phyloP scores from a whole-genome alignment of 208 protist species.

The Acanthamoeba healyi region DNA sequence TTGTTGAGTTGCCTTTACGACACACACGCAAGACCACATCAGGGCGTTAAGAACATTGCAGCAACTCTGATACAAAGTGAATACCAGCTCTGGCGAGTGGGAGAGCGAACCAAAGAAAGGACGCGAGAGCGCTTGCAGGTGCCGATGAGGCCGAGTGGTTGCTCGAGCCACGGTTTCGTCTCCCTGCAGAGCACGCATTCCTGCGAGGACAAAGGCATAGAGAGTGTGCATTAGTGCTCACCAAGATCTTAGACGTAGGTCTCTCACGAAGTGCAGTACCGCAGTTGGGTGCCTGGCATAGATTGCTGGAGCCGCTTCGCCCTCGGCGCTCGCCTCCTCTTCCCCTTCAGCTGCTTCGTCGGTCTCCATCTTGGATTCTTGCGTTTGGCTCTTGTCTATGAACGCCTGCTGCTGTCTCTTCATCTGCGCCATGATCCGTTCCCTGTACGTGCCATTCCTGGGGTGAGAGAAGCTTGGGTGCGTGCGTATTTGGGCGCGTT shows the following conservation, averaged over 20 bases:
- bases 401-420: conserved; percentile 33
- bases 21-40: background rate
- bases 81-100: background rate
- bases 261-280: background rate
- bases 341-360: background rate
- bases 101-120: background rate
- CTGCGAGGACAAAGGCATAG: background rate
- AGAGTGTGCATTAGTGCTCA: too few relatives aligned
- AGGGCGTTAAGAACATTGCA: too few relatives aligned
- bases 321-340: background rate
- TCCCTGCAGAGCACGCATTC: conserved; percentile 30
- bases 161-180: conserved; percentile 6
- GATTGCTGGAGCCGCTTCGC: background rate
- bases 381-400: background rate
- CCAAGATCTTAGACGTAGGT: too few relatives aligned
- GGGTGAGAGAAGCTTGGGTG: too few relatives aligned
- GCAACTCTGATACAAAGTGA: background rate
- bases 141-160: conserved; percentile 48
- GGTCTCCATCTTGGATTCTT: background rate
- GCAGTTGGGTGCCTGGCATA: background rate
- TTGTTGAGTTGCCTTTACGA: background rate
- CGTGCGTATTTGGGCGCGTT: background rate
- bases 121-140: conserved; percentile 28
- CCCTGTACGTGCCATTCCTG: background rate
- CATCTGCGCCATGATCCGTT: conserved; percentile 48